Base-by-base conservation (phyloP, 2,329 filamentous ascomycete species). In the Harringtonia aguacate region DNA sequence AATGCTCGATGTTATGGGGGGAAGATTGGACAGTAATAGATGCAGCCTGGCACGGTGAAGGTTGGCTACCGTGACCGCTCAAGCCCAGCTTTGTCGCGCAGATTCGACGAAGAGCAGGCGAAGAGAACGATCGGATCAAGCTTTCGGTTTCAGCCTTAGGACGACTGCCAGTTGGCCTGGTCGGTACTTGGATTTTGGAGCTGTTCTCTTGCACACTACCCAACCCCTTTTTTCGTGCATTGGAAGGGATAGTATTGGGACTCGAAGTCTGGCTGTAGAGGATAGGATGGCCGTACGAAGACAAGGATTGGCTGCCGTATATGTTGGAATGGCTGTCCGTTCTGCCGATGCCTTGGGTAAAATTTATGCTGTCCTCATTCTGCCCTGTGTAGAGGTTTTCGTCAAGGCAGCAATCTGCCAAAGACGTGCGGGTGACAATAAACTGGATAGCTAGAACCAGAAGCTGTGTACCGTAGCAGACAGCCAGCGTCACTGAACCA, bases 1-100 rank as follows among this genome's bases (percentile, higher is more conserved):
- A 75, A 48, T 84, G 79, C n/a, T 75, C 72, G 15, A 58, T 54
- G 31, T 62, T 62, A 30, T 59, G 60, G 15, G 38, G 22, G 31
- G 35, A 45, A 9, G 46, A 21, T 58, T 8, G 55, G 0, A 72
- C 73, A 7, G 75, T 70, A 10, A 72, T 56, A 1, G 77, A 79
- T 8, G 61, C 52, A 3, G 68, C 58, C 20, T 73, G 64, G n/a
- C n/a, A n/a, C n/a, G 63, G 62, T 20, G 50, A 43, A 8, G 56
- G 53, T 3, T 48, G 49, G 15, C 6, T 14, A n/a, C n/a, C n/a
- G n/a, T n/a, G n/a, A n/a, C 22, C 34, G 22, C 28, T 28, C 14
- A 67, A 61, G 2, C 81, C 59, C 29, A 82, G 61, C 39, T 68
- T 68, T 3, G 73, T 76, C 56, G 64, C 74, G 33, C 77, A 69